phyloP scores from a whole-genome alignment of 192 early-diverging fungal genomes.

The Rhizoclosmatium globosum region DNA sequence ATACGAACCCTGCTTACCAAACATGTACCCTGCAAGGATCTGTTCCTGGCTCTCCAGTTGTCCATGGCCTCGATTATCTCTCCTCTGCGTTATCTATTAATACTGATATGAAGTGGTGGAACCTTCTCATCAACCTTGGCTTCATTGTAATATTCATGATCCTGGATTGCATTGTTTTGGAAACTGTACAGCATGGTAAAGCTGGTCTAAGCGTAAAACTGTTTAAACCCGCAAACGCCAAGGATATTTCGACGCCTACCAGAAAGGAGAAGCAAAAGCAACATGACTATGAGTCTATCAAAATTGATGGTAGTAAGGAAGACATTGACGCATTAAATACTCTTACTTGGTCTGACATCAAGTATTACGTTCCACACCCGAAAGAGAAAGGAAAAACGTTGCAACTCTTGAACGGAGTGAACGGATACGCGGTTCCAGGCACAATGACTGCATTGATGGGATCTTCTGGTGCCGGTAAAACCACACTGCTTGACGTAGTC shows the following conservation, averaged over 20 bases:
- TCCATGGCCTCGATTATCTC: constrained; percentile 71
- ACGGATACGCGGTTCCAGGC: constrained; percentile 78
- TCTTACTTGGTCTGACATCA: constrained; percentile 70
- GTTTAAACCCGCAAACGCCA: neutral
- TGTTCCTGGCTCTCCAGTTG: constrained; percentile 60
- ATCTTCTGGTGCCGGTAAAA: constrained; percentile 55
- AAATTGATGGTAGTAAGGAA: neutral
- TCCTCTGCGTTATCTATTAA: constrained; percentile 61
- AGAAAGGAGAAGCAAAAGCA: constrained; percentile 11
- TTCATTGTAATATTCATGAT: neutral
- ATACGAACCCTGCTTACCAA: constrained; percentile 58
- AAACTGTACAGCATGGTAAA: constrained; percentile 32
- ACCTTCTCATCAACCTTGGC: constrained; percentile 40
- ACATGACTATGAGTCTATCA: neutral
- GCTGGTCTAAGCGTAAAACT: constrained; percentile 19
- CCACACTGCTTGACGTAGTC: constrained; percentile 56
- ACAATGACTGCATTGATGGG: constrained; percentile 80
- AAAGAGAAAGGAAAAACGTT: constrained; percentile 62
- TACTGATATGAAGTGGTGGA: constrained; percentile 55
- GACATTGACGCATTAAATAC: constrained; percentile 27
- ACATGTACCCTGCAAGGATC: constrained; percentile 75
- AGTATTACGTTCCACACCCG: constrained; percentile 71
- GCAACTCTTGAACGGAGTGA: constrained; percentile 74
- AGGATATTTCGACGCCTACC: neutral
- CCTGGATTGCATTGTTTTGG: constrained; percentile 8